phyloP scores from a whole-genome alignment of 2,329 filamentous ascomycete species.

The Chaetothyriales sp. region DNA sequence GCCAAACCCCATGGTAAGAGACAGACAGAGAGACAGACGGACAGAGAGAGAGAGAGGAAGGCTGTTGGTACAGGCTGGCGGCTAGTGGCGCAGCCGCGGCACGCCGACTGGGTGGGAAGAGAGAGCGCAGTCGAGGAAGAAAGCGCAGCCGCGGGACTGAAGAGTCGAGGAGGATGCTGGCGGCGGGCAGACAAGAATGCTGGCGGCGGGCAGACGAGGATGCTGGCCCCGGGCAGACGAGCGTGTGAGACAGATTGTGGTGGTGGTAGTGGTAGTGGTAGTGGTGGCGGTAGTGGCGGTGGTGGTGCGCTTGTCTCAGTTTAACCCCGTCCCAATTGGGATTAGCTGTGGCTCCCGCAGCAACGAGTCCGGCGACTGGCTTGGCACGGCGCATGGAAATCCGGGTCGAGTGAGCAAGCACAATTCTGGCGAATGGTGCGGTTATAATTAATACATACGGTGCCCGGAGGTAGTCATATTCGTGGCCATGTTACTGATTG shows the following conservation, averaged over 20 bases:
- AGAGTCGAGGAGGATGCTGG: too few relatives aligned
- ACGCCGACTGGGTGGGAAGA: too few relatives aligned
- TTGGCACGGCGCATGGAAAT: not conserved
- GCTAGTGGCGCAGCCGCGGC: not conserved
- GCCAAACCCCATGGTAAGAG: conserved; percentile 65
- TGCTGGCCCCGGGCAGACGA: not conserved
- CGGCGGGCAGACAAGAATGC: not conserved
- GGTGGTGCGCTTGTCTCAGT: not conserved
- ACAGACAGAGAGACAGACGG: too few relatives aligned
- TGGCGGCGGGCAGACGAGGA: not conserved
- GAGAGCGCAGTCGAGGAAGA: not conserved
- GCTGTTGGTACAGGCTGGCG: not conserved
- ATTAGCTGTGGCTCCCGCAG: not conserved
- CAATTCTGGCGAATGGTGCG: not conserved
- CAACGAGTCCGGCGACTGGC: not conserved
- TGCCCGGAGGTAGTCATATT: not conserved
- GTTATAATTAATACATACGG: not conserved
- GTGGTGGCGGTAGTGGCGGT: too few relatives aligned
- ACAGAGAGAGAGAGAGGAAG: not conserved
- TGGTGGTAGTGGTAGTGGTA: too few relatives aligned
- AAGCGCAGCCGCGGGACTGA: too few relatives aligned
- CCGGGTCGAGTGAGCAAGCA: not conserved
- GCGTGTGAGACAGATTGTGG: not conserved
- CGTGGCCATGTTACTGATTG: not conserved
- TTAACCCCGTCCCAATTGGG: not conserved